Percentiles rank a stretch among this genome's conserved stretches.
Conservation (phyloP, 306 rosid species). For the Vigna radiata region DNA sequence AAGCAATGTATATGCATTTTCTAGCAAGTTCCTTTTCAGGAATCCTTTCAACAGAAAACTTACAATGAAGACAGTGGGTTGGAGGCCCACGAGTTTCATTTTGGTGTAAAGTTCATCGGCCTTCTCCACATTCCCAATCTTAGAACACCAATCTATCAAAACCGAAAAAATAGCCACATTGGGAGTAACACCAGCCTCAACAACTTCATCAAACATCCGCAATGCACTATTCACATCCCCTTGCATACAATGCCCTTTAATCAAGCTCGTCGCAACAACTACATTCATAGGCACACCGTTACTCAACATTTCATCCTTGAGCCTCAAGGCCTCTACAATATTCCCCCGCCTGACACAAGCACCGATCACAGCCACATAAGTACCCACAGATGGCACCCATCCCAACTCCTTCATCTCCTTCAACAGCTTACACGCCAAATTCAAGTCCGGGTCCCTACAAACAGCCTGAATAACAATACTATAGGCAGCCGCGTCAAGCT, state of each 20-base stretch:
- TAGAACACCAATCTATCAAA: slow-evolving; percentile 65
- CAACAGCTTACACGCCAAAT: slow-evolving; percentile 54
- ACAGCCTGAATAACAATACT: slow-evolving; percentile 57
- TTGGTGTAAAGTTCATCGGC: slow-evolving; percentile 63
- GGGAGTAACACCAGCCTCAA: slow-evolving; percentile 58
- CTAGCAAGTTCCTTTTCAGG: slow-evolving; percentile 49
- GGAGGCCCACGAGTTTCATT: slow-evolving; percentile 64
- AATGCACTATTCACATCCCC: slow-evolving; percentile 67
- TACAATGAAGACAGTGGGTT: slow-evolving; percentile 52
- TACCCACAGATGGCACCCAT: slow-evolving; percentile 62
- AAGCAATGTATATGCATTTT: slow-evolving; percentile 61
- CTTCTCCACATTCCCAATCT: slow-evolving; percentile 65
- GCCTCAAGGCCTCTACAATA: slow-evolving; percentile 60
- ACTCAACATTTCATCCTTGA: slow-evolving; percentile 76
- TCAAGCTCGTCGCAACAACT: slow-evolving; percentile 62
- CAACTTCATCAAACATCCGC: slow-evolving; percentile 54
- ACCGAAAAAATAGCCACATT: slow-evolving; percentile 55
- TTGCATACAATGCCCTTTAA: slow-evolving; percentile 65
- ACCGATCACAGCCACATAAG: slow-evolving; percentile 55
- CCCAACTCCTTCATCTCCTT: slow-evolving; percentile 70
- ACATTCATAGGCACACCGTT: slow-evolving; percentile 57
- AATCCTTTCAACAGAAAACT: slow-evolving; percentile 60
- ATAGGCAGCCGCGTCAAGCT: slow-evolving; percentile 63
- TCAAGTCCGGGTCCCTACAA: slow-evolving; percentile 53
- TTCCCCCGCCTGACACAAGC: slow-evolving; percentile 74